Base-by-base conservation (phyloP, 805 yeast species). In the Ogataea allantospora region DNA sequence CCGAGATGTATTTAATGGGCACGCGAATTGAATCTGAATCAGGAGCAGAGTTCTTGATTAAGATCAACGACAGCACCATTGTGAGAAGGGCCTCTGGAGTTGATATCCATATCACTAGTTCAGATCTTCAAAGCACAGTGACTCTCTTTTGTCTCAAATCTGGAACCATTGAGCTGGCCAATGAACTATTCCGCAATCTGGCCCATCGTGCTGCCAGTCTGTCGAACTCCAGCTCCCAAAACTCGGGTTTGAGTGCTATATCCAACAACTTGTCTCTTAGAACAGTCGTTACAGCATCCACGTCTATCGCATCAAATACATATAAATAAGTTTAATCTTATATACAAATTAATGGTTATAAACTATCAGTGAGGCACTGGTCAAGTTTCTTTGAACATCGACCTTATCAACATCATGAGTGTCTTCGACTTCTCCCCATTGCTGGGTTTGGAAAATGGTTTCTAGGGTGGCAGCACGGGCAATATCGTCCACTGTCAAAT, bases 341-440 rank as follows among this genome's bases (percentile, higher is more conserved):
- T 32, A 25, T 19, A 28, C 27, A 36, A 16, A 18, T 30, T 18
- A 35, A 12, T 33, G 41, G 23, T 26, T 32, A 29, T 17, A 32
- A 16, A 32, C 73, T 13, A 78, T 57, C 27, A 84, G 59, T 4
- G 89, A 83, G 19, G 95, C 89, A 48, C 88, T 75, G 23, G 91
- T 80, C 31, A 93, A 72, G 54, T 80, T 79, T 62, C 97, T 79
- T 54, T 87, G 71, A 52, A 95, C 72, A 51, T 93, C 97, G 26
- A 81, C 95, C 60, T 83, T 82, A 54, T 87, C 95, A n/a, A 93
- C 97, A 60, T 93, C 99, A 58, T 93, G 99, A 2, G 98, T 88
- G 56, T 93, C 99, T 65, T 93, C 98, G 16, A 91, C 98, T 62
- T 91, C 97, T 21, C 99, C 99, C 99, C 99, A 93, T 55, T 80